A percentile compares a stretch with the other conserved stretches of the same genome.
phyloP scores from a whole-genome alignment of 1,139 yeast species.

The Candida sanyaensis region DNA sequence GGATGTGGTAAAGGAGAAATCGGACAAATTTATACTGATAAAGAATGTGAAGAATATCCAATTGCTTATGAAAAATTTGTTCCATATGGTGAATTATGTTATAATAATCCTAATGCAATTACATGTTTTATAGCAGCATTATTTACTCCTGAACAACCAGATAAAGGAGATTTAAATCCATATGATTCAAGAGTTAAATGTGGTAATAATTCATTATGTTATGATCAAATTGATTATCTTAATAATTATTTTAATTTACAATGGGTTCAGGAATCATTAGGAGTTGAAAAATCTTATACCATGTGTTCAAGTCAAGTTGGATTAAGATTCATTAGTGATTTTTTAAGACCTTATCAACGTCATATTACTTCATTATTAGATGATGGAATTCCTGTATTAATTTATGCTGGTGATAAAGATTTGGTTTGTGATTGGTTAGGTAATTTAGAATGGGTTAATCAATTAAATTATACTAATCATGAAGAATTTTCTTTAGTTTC shows the following conservation, averaged over 20 bases:
- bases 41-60: constrained; percentile 9
- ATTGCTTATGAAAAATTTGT: constrained; percentile 71
- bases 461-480: constrained; percentile 61
- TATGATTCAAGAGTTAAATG: constrained; percentile 89
- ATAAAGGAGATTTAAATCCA: constrained; percentile 69
- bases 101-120: constrained; percentile 70
- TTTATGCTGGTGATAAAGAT: constrained; percentile 85
- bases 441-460: constrained; percentile 74
- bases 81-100: constrained; percentile 73
- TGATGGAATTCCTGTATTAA: constrained; percentile 62
- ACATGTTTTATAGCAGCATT: constrained; percentile 56
- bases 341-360: constrained; percentile 79
- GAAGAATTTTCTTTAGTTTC: constrained; percentile 46
- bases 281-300: constrained; percentile 74
- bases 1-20: constrained; percentile 82
- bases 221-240: constrained; percentile 34
- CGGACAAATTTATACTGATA: constrained; percentile 24
- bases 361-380: constrained; percentile 58
- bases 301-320: constrained; percentile 83
- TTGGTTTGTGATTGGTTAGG: constrained; percentile 86
- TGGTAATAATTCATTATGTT: constrained; percentile 71
- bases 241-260: constrained; percentile 34
- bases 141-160: constrained; percentile 11
- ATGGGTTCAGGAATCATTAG: constrained; percentile 64
- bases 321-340: constrained; percentile 75